Percentiles rank a stretch among this genome's conserved stretches.
Conservation (phyloP, 1,284 basidiomycete species). For the Puccinia hordei region DNA sequence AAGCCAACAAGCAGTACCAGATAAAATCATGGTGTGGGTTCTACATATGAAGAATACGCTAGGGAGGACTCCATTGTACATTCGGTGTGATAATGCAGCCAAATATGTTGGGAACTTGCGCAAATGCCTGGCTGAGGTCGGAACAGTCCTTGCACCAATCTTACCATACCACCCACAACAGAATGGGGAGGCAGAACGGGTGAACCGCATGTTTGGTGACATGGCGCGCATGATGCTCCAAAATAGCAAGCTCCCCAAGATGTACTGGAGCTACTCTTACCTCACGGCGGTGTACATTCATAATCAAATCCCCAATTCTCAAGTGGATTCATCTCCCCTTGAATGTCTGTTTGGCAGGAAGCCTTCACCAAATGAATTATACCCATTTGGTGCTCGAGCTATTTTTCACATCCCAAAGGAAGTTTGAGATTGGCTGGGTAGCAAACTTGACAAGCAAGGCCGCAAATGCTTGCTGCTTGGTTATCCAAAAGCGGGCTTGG, state of each 20-base stretch:
- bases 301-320: neutral
- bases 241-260: neutral
- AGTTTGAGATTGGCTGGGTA: no score
- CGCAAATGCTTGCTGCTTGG: neutral
- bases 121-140: neutral
- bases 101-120: neutral
- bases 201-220: neutral
- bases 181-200: constrained; percentile 1
- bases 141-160: neutral
- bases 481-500: neutral
- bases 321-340: neutral
- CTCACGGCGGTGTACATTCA: neutral
- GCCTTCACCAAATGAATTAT: neutral
- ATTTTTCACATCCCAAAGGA: no score
- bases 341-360: neutral
- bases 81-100: neutral
- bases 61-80: neutral
- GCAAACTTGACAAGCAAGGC: neutral
- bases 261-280: constrained; percentile 1
- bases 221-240: constrained; percentile 12
- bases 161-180: neutral
- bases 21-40: neutral
- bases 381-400: no score
- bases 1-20: neutral
- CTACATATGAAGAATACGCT: constrained; percentile 1